These are phyloP conservation scores for Apiospora saccharicola DNA, from an alignment of 2,329 filamentous ascomycete genomes.

Conservation along the genomic window DNA sequence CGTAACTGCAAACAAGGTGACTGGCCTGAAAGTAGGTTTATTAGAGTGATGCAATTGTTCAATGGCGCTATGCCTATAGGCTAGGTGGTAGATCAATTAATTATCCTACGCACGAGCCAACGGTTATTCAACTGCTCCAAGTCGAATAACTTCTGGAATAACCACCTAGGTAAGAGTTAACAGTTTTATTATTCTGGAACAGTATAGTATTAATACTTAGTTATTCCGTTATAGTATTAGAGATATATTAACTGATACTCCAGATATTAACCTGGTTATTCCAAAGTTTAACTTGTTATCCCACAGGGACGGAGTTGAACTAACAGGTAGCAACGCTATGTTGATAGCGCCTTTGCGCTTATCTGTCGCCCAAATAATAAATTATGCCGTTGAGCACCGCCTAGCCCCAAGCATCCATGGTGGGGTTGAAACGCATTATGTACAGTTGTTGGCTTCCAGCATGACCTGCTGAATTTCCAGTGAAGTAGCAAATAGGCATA, in stretches of 20 bases:
- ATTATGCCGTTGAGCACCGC: slow-evolving; percentile 2
- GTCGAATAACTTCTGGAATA: background rate
- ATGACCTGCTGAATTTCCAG: background rate
- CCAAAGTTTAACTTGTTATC: no score
- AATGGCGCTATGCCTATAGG: background rate
- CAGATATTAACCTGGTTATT: no score
- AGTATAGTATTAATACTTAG: background rate
- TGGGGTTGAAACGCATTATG: background rate
- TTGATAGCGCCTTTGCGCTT: background rate
- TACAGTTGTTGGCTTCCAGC: background rate
- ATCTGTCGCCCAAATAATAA: background rate
- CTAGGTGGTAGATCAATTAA: background rate
- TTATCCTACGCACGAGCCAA: slow-evolving; percentile 12
- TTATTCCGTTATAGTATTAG: no score
- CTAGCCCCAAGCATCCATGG: background rate
- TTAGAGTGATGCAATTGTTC: background rate
- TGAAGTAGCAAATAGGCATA: background rate
- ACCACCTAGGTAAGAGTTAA: no score
- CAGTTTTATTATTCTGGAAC: background rate
- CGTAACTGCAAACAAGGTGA: background rate
- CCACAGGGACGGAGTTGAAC: no score
- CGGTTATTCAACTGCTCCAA: background rate
- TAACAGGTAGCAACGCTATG: no score
- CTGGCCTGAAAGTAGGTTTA: background rate
- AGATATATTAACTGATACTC: no score